Evolutionary conservation across 1,139 yeast species (phyloP).

Genomic region (Barnettozyma hawaiiensis): DNA sequence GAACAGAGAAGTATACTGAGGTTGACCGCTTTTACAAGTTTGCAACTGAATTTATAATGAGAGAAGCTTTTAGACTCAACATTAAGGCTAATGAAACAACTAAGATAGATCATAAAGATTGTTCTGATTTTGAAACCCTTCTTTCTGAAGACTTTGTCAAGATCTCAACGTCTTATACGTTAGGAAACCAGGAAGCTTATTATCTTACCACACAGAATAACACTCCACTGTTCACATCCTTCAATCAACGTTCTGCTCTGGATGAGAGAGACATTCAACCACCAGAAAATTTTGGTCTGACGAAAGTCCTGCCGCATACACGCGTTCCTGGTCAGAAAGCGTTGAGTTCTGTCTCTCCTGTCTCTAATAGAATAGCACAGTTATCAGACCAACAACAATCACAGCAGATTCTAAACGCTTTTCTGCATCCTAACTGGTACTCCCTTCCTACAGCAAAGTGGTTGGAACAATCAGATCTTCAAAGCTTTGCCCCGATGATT

Average conservation of each 20-base stretch:
- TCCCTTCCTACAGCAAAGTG: slow-evolving; percentile 78
- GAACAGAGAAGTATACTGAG: slow-evolving; percentile 49
- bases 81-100: slow-evolving; percentile 25
- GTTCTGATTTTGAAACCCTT: slow-evolving; percentile 24
- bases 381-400: slow-evolving; percentile 48
- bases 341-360: slow-evolving; percentile 14
- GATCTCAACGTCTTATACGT: slow-evolving; percentile 54
- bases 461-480: slow-evolving; percentile 61
- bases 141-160: slow-evolving; percentile 57
- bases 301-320: slow-evolving; percentile 54
- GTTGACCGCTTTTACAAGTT: slow-evolving; percentile 68
- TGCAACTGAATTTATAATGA: slow-evolving; percentile 60
- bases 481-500: slow-evolving; percentile 71
- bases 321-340: slow-evolving; percentile 23
- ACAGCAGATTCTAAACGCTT: slow-evolving; percentile 61
- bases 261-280: slow-evolving; percentile 61
- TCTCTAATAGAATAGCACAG: slow-evolving; percentile 33
- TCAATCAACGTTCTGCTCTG: slow-evolving; percentile 55
- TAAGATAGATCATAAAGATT: slow-evolving; percentile 12
- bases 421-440: slow-evolving; percentile 85
- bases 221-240: slow-evolving; percentile 63
- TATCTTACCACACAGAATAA: slow-evolving; percentile 42
- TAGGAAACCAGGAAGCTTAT: slow-evolving; percentile 61
- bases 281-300: slow-evolving; percentile 51
- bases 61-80: slow-evolving; percentile 59